Percentiles rank a stretch among this genome's conserved stretches.
These are phyloP conservation scores for Tetrahymena elliotti DNA, from an alignment of 73 alveolate genomes.

Conservation along the genomic window DNA sequence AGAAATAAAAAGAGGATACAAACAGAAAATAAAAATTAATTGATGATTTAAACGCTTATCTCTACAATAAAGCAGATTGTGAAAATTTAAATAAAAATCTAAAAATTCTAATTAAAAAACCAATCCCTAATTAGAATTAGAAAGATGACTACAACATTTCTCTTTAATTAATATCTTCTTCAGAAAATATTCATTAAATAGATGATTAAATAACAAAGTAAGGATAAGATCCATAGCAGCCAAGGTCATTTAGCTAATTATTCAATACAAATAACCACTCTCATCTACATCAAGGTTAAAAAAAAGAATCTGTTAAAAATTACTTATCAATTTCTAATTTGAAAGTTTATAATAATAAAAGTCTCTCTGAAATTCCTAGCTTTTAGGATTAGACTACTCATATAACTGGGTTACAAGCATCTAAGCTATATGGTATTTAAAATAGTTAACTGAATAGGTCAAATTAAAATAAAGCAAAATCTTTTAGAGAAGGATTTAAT, in stretches of 20 bases:
- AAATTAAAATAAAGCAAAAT: not conserved
- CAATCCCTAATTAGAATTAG: not conserved
- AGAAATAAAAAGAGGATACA: not conserved
- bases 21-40: not conserved
- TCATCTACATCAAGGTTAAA: not conserved
- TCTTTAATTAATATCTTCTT: not conserved
- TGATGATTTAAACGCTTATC: not conserved
- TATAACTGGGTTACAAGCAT: not conserved
- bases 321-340: not conserved
- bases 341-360: not conserved
- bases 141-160: not conserved
- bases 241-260: not conserved
- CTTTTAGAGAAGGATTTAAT: not conserved
- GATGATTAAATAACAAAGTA: not conserved
- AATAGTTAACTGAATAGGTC: not conserved
- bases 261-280: not conserved
- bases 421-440: not conserved
- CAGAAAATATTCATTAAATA: not conserved
- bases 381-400: not conserved
- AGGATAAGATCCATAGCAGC: not conserved
- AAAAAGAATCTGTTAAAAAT: not conserved
- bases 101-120: not conserved
- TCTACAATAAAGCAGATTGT: not conserved
- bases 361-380: not conserved
- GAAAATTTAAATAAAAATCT: not conserved